Base-by-base conservation (phyloP, 2,329 filamentous ascomycete genomes). In the Colletotrichum agaves region DNA sequence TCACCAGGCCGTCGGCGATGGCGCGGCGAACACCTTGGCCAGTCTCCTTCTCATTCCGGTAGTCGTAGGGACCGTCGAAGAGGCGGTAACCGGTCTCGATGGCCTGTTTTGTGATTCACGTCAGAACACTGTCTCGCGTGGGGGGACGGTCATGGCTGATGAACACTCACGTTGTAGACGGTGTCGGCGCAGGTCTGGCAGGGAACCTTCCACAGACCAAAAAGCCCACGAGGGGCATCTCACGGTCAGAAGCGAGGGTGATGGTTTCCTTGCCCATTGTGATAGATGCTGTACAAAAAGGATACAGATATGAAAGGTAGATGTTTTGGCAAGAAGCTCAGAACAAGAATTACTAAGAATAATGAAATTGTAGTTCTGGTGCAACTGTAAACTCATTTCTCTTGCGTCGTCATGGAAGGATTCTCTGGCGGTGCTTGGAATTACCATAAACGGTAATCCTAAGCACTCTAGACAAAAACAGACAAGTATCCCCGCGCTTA, bases 181-280 rank as follows among this genome's bases (percentile, higher is more conserved):
- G 85, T 86, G 69, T 91, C 87, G 12, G 75, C 75, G 33, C 74
- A 73, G 31, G 73, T 69, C 43, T 74, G 67, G 23, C 72, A 71
- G 75, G 85, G 86, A 63, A 92, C 89, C 78, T 92, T 92, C 90
- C 90, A 93, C 43, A 92, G 82, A 59, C 87, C 88, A 74, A 89
- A 74, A 89, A 89, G 72, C 88, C 88, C 56, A 90, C 87, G 67
- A 86, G 81, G 53, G 87, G 87, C 86, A 88, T 88, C 69, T 84
- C 74, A 15, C 47, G 75, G 71, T 83, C 83, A 67, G 76, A 80
- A 70, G 80, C 82, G 62, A 85, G 80, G 71, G 81, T 83, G 72
- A 84, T 73, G 19, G 76, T 81, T 55, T 78, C 78, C 81, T 69
- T 69, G 59, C 52, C 67, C 67, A 69, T 69, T 44, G 17, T 60